Conservation (phyloP, 1,284 basidiomycete genomes). For the Malassezia nana region DNA sequence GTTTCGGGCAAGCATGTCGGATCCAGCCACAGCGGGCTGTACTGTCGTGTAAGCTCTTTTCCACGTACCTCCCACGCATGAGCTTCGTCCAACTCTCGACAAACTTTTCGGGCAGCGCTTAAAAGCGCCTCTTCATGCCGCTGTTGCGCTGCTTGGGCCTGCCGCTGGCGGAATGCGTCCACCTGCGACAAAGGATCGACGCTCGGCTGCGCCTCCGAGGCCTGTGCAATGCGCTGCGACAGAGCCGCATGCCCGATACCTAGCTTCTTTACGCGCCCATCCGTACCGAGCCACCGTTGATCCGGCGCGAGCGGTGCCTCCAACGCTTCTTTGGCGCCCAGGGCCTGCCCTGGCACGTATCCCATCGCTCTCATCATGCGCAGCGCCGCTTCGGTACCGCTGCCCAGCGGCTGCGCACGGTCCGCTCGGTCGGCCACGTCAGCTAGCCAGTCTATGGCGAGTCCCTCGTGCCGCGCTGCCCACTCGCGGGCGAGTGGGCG, state of each 20-base stretch:
- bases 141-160: conserved; percentile 15
- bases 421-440: not conserved
- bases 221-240: not conserved
- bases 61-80: conserved; percentile 8
- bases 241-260: conserved; percentile 18
- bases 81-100: conserved; percentile 21
- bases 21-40: conserved; percentile 33
- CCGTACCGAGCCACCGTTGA: conserved; percentile 23
- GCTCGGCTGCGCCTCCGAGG: conserved; percentile 1
- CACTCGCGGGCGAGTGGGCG: conserved; percentile 4
- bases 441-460: conserved; percentile 1
- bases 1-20: conserved; percentile 7
- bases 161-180: conserved; percentile 14
- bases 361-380: conserved; percentile 38
- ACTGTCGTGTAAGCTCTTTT: conserved; percentile 1
- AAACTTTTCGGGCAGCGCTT: conserved; percentile 20
- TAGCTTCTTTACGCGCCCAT: conserved; percentile 15
- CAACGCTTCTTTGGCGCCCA: conserved; percentile 17
- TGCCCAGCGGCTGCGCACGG: conserved; percentile 1
- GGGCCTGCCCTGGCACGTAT: conserved; percentile 20
- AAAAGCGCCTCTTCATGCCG: conserved; percentile 20
- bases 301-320: conserved; percentile 22
- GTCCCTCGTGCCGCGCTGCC: conserved; percentile 6
- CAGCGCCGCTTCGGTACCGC: conserved; percentile 18
- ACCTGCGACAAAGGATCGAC: not conserved